These are phyloP conservation scores for Stachybotrys echinatus DNA, from an alignment of 2,329 filamentous ascomycete genomes.

Conservation along the genomic window DNA sequence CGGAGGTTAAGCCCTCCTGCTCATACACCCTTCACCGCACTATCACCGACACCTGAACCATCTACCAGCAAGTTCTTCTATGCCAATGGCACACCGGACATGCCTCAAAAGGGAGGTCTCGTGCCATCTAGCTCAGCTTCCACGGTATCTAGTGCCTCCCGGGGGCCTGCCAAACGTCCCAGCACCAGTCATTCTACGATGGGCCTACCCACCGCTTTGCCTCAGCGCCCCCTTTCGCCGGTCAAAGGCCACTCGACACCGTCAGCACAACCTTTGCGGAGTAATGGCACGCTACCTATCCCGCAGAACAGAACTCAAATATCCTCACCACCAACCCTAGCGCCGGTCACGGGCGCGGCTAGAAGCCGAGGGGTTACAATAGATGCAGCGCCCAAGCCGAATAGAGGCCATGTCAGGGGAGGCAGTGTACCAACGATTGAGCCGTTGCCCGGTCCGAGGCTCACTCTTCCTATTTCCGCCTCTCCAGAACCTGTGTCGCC, in stretches of 20 bases:
- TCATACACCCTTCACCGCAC: conserved; percentile 21
- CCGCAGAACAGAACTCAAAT: conserved; percentile 17
- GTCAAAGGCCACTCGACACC: conserved; percentile 31
- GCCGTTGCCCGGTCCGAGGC: conserved; percentile 25
- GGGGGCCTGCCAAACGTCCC: conserved; percentile 33
- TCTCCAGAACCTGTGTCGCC: conserved; percentile 32
- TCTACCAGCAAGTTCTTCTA: conserved; percentile 66
- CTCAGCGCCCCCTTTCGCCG: conserved; percentile 46
- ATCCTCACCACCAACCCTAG: conserved; percentile 30
- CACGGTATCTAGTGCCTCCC: conserved; percentile 38
- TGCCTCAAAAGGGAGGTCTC: conserved; percentile 28
- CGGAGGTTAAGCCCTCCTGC: conserved; percentile 23
- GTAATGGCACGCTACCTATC: conserved; percentile 10
- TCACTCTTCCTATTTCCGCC: conserved; percentile 13
- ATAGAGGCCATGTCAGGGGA: conserved; percentile 32
- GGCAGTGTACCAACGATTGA: conserved; percentile 33
- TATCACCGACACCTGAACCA: conserved; percentile 31
- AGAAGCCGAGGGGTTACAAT: conserved; percentile 37
- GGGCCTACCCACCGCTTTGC: conserved; percentile 10
- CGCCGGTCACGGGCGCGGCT: conserved; percentile 20
- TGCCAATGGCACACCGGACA: conserved; percentile 59
- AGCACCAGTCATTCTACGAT: conserved; percentile 22
- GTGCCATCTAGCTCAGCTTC: conserved; percentile 37
- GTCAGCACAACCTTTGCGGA: conserved; percentile 12
- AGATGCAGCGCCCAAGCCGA: conserved; percentile 29